phyloP scores from a whole-genome alignment of 129 eudicot species.

The Glebionis coronaria region DNA sequence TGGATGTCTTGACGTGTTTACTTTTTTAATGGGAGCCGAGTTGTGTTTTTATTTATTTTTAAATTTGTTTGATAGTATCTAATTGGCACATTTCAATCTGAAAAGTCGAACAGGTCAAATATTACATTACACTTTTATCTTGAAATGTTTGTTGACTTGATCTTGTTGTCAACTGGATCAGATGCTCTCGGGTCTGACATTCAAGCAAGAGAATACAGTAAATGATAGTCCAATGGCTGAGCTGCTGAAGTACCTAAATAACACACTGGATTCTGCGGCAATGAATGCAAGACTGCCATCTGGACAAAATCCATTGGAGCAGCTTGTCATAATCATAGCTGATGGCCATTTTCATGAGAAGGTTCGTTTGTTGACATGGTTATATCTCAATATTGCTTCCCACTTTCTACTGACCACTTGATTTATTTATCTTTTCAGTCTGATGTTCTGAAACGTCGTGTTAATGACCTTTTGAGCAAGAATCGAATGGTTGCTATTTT shows the following conservation, averaged over 20 bases:
- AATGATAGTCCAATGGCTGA: conserved; percentile 95
- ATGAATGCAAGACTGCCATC: conserved; percentile 75
- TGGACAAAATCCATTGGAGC: conserved; percentile 86
- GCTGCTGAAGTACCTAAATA: conserved; percentile 64
- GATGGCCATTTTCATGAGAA: conserved; percentile 90
- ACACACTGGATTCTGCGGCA: conserved; percentile 74
- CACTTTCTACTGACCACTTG: neutral
- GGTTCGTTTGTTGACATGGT: conserved; percentile 23
- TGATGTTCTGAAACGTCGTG: conserved; percentile 70
- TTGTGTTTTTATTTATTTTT: no score
- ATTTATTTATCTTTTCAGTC: conserved; percentile 26
- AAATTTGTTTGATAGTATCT: no score
- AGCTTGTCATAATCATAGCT: conserved; percentile 90
- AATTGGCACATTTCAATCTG: no score
- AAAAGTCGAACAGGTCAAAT: no score
- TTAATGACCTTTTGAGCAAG: conserved; percentile 66
- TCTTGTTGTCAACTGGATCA: conserved; percentile 27
- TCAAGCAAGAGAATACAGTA: conserved; percentile 88
- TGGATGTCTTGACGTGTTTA: neutral
- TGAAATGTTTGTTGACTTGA: conserved; percentile 13
- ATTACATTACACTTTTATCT: neutral
- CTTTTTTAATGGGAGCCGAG: no score
- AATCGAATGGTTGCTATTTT: conserved; percentile 91
- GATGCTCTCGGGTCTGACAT: conserved; percentile 95
- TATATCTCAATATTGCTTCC: conserved; percentile 6